Percentiles rank a stretch among this genome's conserved stretches.
phyloP scores from a whole-genome alignment of 2,329 filamentous ascomycete genomes.

The Pyrenophora seminiperda region DNA sequence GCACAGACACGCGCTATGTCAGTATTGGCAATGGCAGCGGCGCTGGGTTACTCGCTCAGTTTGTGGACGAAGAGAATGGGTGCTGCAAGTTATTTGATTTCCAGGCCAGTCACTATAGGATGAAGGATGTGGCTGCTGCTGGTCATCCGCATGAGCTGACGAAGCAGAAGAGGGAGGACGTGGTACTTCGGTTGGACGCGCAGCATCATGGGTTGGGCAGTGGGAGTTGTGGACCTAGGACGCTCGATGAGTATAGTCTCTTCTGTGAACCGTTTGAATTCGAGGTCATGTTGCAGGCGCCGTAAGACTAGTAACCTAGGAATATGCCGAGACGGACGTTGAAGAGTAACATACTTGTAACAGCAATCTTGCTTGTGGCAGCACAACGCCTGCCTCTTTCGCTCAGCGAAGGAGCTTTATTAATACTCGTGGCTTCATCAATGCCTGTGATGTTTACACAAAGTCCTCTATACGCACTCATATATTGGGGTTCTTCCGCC shows the following conservation, averaged over 20 bases:
- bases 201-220: constrained; percentile 67
- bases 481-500: constrained; percentile 32
- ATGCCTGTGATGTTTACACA: too few species aligned
- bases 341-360: neutral
- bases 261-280: constrained; percentile 48
- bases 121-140: constrained; percentile 61
- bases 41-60: constrained; percentile 33
- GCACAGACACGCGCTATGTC: constrained; percentile 65
- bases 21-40: constrained; percentile 27
- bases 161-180: constrained; percentile 59
- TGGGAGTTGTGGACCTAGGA: constrained; percentile 65
- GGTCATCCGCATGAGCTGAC: constrained; percentile 68
- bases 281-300: constrained; percentile 32
- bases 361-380: neutral
- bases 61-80: constrained; percentile 26
- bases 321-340: neutral
- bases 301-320: neutral
- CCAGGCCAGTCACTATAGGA: constrained; percentile 60
- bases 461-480: neutral
- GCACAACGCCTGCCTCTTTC: neutral
- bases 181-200: constrained; percentile 64
- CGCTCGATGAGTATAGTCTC: constrained; percentile 49
- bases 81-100: constrained; percentile 52
- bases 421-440: too few species aligned
- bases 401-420: too few species aligned